Conservation (phyloP, 2,329 filamentous ascomycete genomes). For the Aspergillus sp. region DNA sequence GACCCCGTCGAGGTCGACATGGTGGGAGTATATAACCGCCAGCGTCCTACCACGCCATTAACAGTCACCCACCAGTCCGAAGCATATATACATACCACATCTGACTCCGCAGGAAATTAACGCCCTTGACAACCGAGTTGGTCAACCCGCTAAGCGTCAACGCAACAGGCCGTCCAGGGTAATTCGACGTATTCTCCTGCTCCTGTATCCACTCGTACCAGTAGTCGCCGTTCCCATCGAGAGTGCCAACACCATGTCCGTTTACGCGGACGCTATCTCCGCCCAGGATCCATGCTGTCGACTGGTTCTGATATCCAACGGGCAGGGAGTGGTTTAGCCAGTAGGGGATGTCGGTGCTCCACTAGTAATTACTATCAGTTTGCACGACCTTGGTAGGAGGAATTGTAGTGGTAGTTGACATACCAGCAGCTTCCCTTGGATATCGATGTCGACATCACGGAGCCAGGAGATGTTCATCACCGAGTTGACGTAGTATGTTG, state of each 20-base stretch:
- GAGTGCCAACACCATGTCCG: constrained; percentile 50
- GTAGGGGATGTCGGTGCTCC: constrained; percentile 45
- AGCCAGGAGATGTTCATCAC: constrained; percentile 53
- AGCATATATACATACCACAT: constrained; percentile 51
- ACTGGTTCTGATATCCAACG: constrained; percentile 52
- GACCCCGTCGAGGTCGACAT: constrained; percentile 52
- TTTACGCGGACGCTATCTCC: constrained; percentile 51
- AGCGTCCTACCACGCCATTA: constrained; percentile 41
- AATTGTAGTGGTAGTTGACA: background rate
- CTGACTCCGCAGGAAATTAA: constrained; percentile 51
- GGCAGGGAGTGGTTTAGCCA: constrained; percentile 49
- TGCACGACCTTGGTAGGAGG: too few relatives aligned
- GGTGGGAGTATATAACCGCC: constrained; percentile 51
- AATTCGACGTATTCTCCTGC: constrained; percentile 26
- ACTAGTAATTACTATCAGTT: constrained; percentile 16
- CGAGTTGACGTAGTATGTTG: constrained; percentile 50
- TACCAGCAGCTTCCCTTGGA: constrained; percentile 50
- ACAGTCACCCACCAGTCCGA: background rate
- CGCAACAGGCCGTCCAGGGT: constrained; percentile 30
- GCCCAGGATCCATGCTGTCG: constrained; percentile 52
- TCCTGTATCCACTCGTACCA: constrained; percentile 39
- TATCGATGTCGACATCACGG: constrained; percentile 49
- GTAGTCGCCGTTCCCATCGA: constrained; percentile 47
- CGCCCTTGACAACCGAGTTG: constrained; percentile 20
- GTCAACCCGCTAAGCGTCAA: constrained; percentile 24